Base-by-base conservation (phyloP, 345 rosid species). In the Cardamine chenopodiifolia region DNA sequence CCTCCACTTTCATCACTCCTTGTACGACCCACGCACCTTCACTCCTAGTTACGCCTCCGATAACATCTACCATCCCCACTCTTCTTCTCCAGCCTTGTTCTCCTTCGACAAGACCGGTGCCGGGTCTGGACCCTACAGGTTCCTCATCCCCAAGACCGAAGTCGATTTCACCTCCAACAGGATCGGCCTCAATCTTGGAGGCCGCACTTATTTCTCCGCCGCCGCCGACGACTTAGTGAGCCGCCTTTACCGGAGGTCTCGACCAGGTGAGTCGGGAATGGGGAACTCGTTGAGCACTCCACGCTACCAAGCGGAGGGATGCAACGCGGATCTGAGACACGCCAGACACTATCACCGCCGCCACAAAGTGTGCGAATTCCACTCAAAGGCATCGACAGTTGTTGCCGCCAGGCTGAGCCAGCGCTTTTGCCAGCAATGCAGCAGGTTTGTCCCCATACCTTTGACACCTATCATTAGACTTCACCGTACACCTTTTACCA, bases 401-500 rank as follows among this genome's bases (percentile, higher is more conserved):
- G 79, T 90, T 7, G 87, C 96, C 4, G 90, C 90, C 75, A 96
- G 99, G 7, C 74, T 88, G 66, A 91, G 97, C 79, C 99, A 95
- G 84, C 91, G 99, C 28, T 95, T 95, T 87, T 95, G 99, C 85
- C 99, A 95, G 79, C 99, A 95, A 85, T 95, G 99, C 59, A 95
- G 99, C 97, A 91, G 99, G 99, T 29, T 29, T 29, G 31, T 50
- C 72, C 40, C 74, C 29, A 22, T 5, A 35, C 48, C 54, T 69
- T 57, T 72, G 66, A 70, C 42, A 59, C 77, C 80, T 80, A 71
- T 54, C 69, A 62, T 28, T 14, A 31, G 50, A 14, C 35, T 39
- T 58, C 23, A 20, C 56, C 58, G 68, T 61, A 40, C 70, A 28
- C 74, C 69, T 40, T 83, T 29, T 54, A 44, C 35, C n/a, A n/a